phyloP scores from a whole-genome alignment of 345 rosid genomes.

The Corchorus capsularis region DNA sequence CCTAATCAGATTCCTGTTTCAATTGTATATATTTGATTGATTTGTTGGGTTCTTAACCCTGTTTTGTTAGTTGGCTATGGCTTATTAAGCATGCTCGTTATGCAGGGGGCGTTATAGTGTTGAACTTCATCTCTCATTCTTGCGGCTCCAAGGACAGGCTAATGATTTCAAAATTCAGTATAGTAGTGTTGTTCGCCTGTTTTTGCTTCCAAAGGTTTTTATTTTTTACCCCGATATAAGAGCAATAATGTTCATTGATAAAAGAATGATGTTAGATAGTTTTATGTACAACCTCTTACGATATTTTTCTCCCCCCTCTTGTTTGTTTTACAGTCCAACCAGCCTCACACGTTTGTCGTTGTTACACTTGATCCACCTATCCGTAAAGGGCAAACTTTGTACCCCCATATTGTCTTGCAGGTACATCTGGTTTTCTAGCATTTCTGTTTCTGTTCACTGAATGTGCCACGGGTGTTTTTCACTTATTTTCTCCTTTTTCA shows the following conservation, averaged over 20 bases:
- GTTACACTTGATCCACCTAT: constrained; percentile 97
- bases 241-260: constrained; percentile 1
- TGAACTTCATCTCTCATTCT: constrained; percentile 91
- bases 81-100: constrained; percentile 21
- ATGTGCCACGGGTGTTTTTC: background rate
- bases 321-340: constrained; percentile 68
- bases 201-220: constrained; percentile 91
- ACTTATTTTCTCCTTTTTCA: constrained; percentile 11
- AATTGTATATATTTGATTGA: background rate
- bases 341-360: constrained; percentile 92
- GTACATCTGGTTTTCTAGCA: constrained; percentile 36
- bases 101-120: constrained; percentile 97
- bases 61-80: background rate
- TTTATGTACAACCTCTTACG: constrained; percentile 10
- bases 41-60: constrained; percentile 1
- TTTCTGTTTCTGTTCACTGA: background rate
- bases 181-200: constrained; percentile 94
- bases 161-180: constrained; percentile 99
- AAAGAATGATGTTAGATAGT: background rate
- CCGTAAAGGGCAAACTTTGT: constrained; percentile 95
- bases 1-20: background rate
- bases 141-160: constrained; percentile 95
- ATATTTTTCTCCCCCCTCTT: constrained; percentile 7
- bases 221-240: constrained; percentile 2
- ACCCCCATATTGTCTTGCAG: constrained; percentile 95